These are phyloP conservation scores for Aspergillus terreus DNA, from an alignment of 2,329 filamentous ascomycete genomes.

Conservation along the genomic window DNA sequence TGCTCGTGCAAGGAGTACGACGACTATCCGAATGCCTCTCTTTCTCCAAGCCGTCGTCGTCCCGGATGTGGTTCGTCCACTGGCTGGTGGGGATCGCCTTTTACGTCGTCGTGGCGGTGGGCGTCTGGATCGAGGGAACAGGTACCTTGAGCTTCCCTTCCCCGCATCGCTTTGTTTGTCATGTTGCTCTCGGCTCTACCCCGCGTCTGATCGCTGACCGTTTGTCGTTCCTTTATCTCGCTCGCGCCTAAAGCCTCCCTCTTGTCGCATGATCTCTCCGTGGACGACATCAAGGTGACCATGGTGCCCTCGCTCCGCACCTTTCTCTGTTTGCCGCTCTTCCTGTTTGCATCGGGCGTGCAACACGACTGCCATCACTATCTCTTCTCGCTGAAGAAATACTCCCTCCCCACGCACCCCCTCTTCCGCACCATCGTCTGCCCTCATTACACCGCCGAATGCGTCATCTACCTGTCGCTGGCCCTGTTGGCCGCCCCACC, in stretches of 20 bases:
- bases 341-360: constrained; percentile 64
- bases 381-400: constrained; percentile 70
- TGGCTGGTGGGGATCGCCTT: constrained; percentile 76
- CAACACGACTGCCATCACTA: constrained; percentile 73
- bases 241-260: constrained; percentile 25
- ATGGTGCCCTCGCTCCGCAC: constrained; percentile 49
- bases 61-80: constrained; percentile 80
- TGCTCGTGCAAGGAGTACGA: constrained; percentile 70
- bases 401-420: constrained; percentile 72
- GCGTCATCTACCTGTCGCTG: constrained; percentile 75
- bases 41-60: constrained; percentile 63
- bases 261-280: constrained; percentile 27
- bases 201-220: background rate
- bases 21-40: constrained; percentile 71
- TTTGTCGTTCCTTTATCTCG: background rate
- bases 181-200: background rate
- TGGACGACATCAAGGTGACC: constrained; percentile 36
- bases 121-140: constrained; percentile 80
- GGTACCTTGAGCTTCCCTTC: constrained; percentile 43
- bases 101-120: constrained; percentile 69
- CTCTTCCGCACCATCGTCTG: constrained; percentile 71
- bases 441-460: constrained; percentile 90
- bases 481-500: constrained; percentile 68
- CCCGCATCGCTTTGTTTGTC: background rate
- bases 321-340: constrained; percentile 57